Conservation (phyloP, 2,329 filamentous ascomycete genomes). For the Fonsecaea multimorphosa region DNA sequence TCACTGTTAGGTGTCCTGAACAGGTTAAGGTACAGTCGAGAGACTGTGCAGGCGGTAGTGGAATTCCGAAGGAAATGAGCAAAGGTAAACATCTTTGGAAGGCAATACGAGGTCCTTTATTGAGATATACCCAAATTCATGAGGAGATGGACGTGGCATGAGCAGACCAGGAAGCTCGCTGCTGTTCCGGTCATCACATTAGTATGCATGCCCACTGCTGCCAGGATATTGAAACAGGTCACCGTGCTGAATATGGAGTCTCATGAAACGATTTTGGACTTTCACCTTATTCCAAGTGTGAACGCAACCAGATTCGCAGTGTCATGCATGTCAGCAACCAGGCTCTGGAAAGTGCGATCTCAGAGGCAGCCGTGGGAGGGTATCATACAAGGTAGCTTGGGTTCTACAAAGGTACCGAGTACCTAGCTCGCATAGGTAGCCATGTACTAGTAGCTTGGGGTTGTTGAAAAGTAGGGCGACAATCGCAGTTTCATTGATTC, state of each 20-base stretch:
- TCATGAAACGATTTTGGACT: not conserved
- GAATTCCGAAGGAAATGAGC: not conserved
- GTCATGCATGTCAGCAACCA: not conserved
- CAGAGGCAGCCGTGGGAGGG: too few relatives aligned
- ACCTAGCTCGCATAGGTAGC: too few relatives aligned
- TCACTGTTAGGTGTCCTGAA: not conserved
- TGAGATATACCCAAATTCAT: not conserved
- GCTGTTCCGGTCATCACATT: not conserved
- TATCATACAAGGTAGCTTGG: too few relatives aligned
- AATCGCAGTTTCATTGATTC: not conserved
- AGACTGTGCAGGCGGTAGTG: not conserved
- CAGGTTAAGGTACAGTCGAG: not conserved
- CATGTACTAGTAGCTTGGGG: too few relatives aligned
- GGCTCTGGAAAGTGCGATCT: not conserved
- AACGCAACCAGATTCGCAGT: not conserved
- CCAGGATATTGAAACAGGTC: not conserved
- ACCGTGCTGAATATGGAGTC: not conserved
- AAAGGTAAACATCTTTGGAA: not conserved
- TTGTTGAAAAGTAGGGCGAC: not conserved
- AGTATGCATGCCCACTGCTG: not conserved
- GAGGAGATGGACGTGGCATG: not conserved
- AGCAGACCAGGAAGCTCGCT: not conserved
- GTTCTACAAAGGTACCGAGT: too few relatives aligned
- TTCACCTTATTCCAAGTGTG: not conserved
- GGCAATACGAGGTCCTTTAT: not conserved